Evolutionary conservation across 192 early-diverging fungal genomes (phyloP).

Genomic region (Backusella mclennaniae): DNA sequence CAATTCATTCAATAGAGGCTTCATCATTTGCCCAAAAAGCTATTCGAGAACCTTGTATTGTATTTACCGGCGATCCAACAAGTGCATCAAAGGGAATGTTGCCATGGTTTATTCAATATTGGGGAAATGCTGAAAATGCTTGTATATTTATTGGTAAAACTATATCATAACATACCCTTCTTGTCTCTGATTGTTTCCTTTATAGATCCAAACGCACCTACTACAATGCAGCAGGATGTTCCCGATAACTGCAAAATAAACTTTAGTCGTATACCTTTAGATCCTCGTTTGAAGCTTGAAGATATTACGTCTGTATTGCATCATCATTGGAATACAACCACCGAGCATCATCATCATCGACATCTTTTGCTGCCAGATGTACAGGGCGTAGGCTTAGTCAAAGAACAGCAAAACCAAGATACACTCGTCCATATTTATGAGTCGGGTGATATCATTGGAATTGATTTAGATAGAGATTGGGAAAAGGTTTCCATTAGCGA

Average conservation of each 20-base stretch:
- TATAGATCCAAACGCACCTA: constrained; percentile 18
- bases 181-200: neutral
- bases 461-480: constrained; percentile 26
- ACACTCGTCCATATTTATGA: constrained; percentile 14
- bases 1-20: constrained; percentile 43
- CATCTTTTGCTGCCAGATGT: constrained; percentile 15
- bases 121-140: constrained; percentile 18
- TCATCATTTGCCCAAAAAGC: constrained; percentile 33
- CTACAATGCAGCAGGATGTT: neutral
- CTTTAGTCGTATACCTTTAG: constrained; percentile 15
- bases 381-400: constrained; percentile 13
- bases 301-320: constrained; percentile 7
- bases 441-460: constrained; percentile 15
- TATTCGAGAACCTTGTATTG: constrained; percentile 59
- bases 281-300: constrained; percentile 14
- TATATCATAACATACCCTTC: too few relatives aligned
- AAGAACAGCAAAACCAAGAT: constrained; percentile 5
- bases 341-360: neutral
- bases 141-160: constrained; percentile 26
- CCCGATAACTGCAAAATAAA: constrained; percentile 10
- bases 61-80: constrained; percentile 49
- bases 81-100: constrained; percentile 18
- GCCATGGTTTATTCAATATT: constrained; percentile 29
- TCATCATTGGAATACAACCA: neutral
- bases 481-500: constrained; percentile 21